Evolutionary conservation across 352 stramenopile genomes (phyloP).

Genomic region (Lagenidium giganteum): DNA sequence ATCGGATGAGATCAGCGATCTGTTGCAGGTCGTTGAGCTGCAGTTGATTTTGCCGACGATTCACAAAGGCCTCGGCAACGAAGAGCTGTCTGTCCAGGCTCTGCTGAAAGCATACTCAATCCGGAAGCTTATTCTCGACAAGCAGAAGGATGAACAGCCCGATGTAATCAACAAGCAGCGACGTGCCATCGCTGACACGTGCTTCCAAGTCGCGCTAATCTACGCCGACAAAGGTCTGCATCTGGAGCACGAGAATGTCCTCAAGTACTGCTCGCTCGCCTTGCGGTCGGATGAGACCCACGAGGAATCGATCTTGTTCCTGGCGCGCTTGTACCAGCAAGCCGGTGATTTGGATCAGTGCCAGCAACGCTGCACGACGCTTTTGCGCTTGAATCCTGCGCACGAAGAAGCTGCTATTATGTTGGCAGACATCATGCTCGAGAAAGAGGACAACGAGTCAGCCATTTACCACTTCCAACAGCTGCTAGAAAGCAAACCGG

Average conservation of each 20-base stretch:
- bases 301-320: constrained; percentile 78
- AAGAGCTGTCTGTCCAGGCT: constrained; percentile 68
- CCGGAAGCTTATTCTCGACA: constrained; percentile 83
- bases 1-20: constrained; percentile 61
- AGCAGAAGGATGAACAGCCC: constrained; percentile 72
- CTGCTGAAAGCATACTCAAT: constrained; percentile 79
- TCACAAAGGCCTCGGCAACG: constrained; percentile 60
- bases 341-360: constrained; percentile 81
- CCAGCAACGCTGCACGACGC: constrained; percentile 75
- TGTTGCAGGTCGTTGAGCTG: constrained; percentile 66
- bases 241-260: constrained; percentile 48
- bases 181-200: constrained; percentile 75
- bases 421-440: constrained; percentile 86
- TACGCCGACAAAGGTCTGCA: constrained; percentile 31
- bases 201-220: constrained; percentile 72
- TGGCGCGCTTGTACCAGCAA: constrained; percentile 70
- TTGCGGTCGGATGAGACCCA: constrained; percentile 75
- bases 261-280: constrained; percentile 78
- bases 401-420: constrained; percentile 88
- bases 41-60: constrained; percentile 78
- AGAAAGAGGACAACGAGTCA: constrained; percentile 85
- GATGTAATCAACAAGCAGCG: constrained; percentile 77
- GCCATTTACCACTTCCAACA: constrained; percentile 89
- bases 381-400: constrained; percentile 74
- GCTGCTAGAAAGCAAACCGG: constrained; percentile 82